Conservation (phyloP, 1,284 basidiomycete species). For the Exobasidium cylindrosporum region DNA sequence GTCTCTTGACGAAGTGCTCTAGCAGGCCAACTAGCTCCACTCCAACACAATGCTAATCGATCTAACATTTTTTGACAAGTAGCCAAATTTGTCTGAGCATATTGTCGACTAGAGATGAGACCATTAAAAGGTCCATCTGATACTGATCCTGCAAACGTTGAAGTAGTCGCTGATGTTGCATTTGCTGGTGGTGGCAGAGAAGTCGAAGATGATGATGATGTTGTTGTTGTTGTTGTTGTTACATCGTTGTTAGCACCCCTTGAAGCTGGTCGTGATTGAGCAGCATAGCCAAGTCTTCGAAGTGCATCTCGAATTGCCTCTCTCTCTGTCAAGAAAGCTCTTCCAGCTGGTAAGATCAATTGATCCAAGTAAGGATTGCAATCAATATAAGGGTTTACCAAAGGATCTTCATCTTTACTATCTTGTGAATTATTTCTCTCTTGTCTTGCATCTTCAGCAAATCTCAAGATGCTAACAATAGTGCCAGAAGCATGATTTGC, state of each 20-base stretch:
- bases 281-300: slow-evolving; percentile 24
- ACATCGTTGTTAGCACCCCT: background rate
- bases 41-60: slow-evolving; percentile 37
- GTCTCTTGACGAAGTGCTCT: slow-evolving; percentile 41
- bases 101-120: slow-evolving; percentile 11
- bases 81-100: slow-evolving; percentile 35
- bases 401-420: slow-evolving; percentile 9
- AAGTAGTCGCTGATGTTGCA: background rate
- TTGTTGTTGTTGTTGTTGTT: background rate
- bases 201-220: background rate
- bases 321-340: slow-evolving; percentile 36
- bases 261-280: background rate
- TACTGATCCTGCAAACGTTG: background rate
- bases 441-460: slow-evolving; percentile 12
- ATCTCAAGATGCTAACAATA: slow-evolving; percentile 40
- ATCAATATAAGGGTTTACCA: slow-evolving; percentile 12
- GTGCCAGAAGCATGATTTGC: slow-evolving; percentile 32
- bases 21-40: slow-evolving; percentile 37
- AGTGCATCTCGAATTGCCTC: slow-evolving; percentile 33
- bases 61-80: slow-evolving; percentile 34
- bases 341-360: slow-evolving; percentile 36
- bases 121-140: background rate
- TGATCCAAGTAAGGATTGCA: slow-evolving; percentile 37
- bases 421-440: slow-evolving; percentile 1
- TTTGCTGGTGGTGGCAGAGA: background rate